Conservation (phyloP, 2,329 filamentous ascomycete genomes). For the Colletotrichum falcatum region DNA sequence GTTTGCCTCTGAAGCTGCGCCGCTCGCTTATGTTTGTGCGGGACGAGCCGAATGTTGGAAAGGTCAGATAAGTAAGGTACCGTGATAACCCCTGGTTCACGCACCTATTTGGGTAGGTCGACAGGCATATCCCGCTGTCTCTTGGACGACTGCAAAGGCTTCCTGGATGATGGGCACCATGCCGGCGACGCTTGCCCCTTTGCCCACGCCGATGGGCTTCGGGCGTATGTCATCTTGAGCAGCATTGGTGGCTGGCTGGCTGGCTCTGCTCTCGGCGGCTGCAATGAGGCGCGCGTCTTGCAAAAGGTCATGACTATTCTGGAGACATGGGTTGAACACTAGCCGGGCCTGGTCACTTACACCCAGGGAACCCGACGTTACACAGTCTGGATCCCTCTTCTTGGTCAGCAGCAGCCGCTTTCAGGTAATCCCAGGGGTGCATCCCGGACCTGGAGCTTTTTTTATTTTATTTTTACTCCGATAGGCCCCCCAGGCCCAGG, state of each 20-base stretch:
- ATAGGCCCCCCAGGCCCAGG: too few species aligned
- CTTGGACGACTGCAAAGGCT: conserved; percentile 66
- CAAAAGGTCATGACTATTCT: too few species aligned
- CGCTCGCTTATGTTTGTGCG: conserved; percentile 8
- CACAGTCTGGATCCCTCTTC: neutral
- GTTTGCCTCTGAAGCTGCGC: neutral
- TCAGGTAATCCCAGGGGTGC: too few species aligned
- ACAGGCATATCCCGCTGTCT: conserved; percentile 45
- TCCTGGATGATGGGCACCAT: conserved; percentile 62
- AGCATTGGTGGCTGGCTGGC: neutral
- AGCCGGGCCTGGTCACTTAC: too few species aligned
- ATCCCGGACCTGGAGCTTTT: too few species aligned
- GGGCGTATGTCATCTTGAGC: neutral
- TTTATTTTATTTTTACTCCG: too few species aligned
- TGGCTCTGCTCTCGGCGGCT: conserved; percentile 17
- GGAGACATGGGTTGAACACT: too few species aligned
- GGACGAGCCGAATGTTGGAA: conserved; percentile 10
- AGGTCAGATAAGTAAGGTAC: neutral
- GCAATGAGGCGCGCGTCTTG: too few species aligned
- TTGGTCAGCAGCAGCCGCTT: too few species aligned
- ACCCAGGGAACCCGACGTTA: neutral
- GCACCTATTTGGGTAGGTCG: neutral
- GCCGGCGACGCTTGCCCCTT: conserved; percentile 56
- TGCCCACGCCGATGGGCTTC: too few species aligned
- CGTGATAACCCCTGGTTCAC: conserved; percentile 6